phyloP scores from a whole-genome alignment of 345 rosid genomes.

The Populus simonii region DNA sequence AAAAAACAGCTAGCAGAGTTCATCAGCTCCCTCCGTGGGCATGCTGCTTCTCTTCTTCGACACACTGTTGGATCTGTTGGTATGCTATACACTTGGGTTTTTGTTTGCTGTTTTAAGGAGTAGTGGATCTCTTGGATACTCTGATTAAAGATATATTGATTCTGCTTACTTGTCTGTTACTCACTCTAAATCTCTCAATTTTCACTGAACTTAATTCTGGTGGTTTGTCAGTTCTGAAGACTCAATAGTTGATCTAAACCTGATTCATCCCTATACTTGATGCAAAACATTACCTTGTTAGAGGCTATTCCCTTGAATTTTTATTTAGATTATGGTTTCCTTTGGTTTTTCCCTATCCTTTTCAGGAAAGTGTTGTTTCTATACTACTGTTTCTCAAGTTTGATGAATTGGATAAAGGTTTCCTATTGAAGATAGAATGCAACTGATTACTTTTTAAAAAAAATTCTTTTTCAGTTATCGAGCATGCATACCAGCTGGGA shows the following conservation, averaged over 20 bases:
- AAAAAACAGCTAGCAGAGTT: slow-evolving; percentile 65
- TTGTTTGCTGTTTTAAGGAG: background rate
- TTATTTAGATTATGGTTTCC: too few relatives aligned
- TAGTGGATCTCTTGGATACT: background rate
- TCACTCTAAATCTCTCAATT: background rate
- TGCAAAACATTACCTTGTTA: background rate
- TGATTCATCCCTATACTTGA: background rate
- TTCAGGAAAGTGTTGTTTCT: background rate
- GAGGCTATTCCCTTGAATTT: background rate
- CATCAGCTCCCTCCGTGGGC: slow-evolving; percentile 74
- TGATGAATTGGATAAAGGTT: background rate
- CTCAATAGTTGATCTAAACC: background rate
- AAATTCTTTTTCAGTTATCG: slow-evolving; percentile 50
- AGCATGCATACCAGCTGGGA: slow-evolving; percentile 78
- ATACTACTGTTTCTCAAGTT: background rate
- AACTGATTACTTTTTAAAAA: background rate
- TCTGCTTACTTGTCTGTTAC: background rate
- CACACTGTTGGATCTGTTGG: slow-evolving; percentile 94
- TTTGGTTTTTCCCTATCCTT: background rate
- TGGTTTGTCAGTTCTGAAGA: background rate
- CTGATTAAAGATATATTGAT: background rate
- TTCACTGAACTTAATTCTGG: background rate
- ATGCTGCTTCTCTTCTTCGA: slow-evolving; percentile 73
- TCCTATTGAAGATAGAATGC: background rate
- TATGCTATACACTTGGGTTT: slow-evolving; percentile 27